phyloP scores from a whole-genome alignment of 2,329 filamentous ascomycete genomes.

The Ambrosiella xylebori region DNA sequence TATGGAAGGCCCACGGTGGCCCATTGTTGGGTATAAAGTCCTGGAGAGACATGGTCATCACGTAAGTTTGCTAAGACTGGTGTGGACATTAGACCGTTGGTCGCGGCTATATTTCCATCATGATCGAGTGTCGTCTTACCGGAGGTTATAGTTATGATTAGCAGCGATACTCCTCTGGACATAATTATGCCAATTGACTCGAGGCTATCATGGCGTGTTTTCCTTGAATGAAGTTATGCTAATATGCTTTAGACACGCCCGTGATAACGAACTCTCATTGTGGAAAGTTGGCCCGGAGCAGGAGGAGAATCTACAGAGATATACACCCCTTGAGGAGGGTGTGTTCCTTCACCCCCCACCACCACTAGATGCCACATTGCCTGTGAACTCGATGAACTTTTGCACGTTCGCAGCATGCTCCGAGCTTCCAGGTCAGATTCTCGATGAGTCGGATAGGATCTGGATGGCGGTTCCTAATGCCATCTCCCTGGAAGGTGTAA shows the following conservation, averaged over 20 bases:
- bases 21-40: neutral
- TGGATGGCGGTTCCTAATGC: slow-evolving; percentile 70
- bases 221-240: neutral
- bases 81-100: neutral
- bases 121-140: no score
- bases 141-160: no score
- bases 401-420: slow-evolving; percentile 59
- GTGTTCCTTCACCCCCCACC: slow-evolving; percentile 29
- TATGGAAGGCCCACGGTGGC: slow-evolving; percentile 62
- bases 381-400: slow-evolving; percentile 91
- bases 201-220: neutral
- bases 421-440: slow-evolving; percentile 15
- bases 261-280: slow-evolving; percentile 71
- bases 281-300: slow-evolving; percentile 48
- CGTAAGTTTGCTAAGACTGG: slow-evolving; percentile 38
- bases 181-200: neutral
- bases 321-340: slow-evolving; percentile 19
- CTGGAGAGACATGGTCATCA: slow-evolving; percentile 31
- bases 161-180: neutral
- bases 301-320: slow-evolving; percentile 32
- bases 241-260: slow-evolving; percentile 50
- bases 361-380: slow-evolving; percentile 54
- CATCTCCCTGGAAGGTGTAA: slow-evolving; percentile 50
- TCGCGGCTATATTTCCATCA: no score
- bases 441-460: slow-evolving; percentile 25